Conservation (phyloP, 306 rosid species). For the Dalbergia cultrata region DNA sequence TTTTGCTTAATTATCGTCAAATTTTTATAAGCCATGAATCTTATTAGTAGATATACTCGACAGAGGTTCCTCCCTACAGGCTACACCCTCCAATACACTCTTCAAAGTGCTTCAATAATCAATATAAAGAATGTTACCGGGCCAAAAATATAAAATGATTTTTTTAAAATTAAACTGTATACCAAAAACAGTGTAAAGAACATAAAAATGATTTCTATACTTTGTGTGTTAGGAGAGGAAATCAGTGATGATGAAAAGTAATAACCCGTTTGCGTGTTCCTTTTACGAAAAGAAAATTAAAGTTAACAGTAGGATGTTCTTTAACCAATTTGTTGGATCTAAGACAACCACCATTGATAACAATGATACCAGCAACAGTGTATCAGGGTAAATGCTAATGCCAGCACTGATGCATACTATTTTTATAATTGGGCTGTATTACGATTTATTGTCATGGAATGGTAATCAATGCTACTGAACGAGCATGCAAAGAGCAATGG, state of each 20-base stretch:
- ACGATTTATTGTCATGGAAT: too few relatives aligned
- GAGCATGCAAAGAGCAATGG: too few relatives aligned
- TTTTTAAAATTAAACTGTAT: too few relatives aligned
- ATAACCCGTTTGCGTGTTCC: not conserved
- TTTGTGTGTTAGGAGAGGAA: not conserved
- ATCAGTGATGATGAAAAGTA: slow-evolving; percentile 3
- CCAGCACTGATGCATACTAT: not conserved
- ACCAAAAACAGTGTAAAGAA: not conserved
- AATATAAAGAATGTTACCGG: too few relatives aligned
- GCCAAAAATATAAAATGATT: too few relatives aligned
- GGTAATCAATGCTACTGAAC: not conserved
- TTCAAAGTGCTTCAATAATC: too few relatives aligned
- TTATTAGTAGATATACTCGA: too few relatives aligned
- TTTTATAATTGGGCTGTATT: too few relatives aligned
- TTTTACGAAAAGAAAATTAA: slow-evolving; percentile 37
- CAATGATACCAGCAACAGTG: not conserved
- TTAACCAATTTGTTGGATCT: not conserved
- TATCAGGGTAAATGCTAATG: not conserved
- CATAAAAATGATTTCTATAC: not conserved
- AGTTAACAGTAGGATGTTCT: not conserved
- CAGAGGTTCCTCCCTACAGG: too few relatives aligned
- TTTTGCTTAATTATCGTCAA: too few relatives aligned
- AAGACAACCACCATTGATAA: not conserved
- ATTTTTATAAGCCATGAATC: too few relatives aligned
- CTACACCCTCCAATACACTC: too few relatives aligned